Conservation (phyloP, 208 protist species). For the Wallacemonas sp. region DNA sequence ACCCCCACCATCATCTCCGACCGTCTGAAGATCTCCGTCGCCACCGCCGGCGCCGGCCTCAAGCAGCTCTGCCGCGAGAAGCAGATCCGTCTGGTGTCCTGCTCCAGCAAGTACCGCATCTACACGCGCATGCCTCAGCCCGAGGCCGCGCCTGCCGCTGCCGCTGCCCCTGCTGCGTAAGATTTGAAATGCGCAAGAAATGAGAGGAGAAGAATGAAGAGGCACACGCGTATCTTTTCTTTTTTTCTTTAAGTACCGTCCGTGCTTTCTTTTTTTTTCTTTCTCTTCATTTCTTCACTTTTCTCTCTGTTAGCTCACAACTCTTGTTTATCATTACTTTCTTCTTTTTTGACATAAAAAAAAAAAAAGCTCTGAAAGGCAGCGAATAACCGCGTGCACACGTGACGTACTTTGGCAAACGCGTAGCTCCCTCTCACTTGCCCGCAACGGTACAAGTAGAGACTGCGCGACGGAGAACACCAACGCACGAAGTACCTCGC, state of each 20-base stretch:
- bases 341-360: too few relatives aligned
- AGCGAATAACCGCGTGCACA: too few relatives aligned
- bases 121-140: slow-evolving; percentile 69
- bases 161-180: slow-evolving; percentile 28
- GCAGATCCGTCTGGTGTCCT: slow-evolving; percentile 77
- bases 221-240: slow-evolving; percentile 11
- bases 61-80: slow-evolving; percentile 88
- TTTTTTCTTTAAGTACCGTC: slow-evolving; percentile 15
- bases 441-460: too few relatives aligned
- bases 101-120: slow-evolving; percentile 76
- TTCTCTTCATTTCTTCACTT: too few relatives aligned
- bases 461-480: too few relatives aligned
- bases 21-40: slow-evolving; percentile 86
- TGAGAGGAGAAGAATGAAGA: slow-evolving; percentile 55
- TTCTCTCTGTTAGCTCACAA: too few relatives aligned
- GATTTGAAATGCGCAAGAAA: slow-evolving; percentile 29
- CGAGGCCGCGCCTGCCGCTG: slow-evolving; percentile 27
- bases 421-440: too few relatives aligned
- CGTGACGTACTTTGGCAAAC: too few relatives aligned
- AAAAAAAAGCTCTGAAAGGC: too few relatives aligned
- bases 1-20: slow-evolving; percentile 90
- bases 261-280: too few relatives aligned
- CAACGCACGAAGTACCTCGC: too few relatives aligned
- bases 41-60: slow-evolving; percentile 79
- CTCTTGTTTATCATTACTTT: too few relatives aligned